A percentile compares a stretch with the other conserved stretches of the same genome.
Conservation (phyloP, 345 rosid species). For the Cardamine occulta region DNA sequence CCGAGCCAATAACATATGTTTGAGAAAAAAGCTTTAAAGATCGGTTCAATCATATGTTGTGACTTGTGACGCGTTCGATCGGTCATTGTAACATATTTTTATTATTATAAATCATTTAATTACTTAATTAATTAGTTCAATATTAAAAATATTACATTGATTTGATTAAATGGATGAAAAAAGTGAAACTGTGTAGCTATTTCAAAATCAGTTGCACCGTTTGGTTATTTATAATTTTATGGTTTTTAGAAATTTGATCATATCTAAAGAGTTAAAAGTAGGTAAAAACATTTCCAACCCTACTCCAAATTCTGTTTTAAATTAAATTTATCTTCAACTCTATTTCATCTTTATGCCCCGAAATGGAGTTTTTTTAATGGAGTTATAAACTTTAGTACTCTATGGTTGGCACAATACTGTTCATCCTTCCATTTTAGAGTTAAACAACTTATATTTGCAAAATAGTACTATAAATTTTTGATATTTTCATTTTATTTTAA, state of each 20-base stretch:
- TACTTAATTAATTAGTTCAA: not conserved
- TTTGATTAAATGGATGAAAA: not conserved
- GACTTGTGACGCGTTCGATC: not conserved
- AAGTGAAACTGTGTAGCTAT: not conserved
- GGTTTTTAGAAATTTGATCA: not conserved
- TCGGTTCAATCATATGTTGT: conserved; percentile 1
- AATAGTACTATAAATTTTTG: too few species aligned
- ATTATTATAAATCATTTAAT: not conserved
- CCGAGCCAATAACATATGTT: not conserved
- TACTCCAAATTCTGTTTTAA: too few species aligned
- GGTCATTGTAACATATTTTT: not conserved
- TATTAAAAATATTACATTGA: not conserved
- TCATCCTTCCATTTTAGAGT: not conserved
- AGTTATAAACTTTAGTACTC: too few species aligned
- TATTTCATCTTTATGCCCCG: too few species aligned
- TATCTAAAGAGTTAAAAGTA: not conserved
- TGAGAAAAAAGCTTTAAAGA: not conserved
- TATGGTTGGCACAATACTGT: too few species aligned
- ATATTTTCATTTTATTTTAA: too few species aligned
- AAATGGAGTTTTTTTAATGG: too few species aligned
- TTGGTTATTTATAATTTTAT: not conserved
- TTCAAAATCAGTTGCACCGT: not conserved
- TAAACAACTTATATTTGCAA: too few species aligned
- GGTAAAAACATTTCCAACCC: too few species aligned
- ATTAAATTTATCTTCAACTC: not conserved